Evolutionary conservation across 371 early-diverging fungal genomes (phyloP).

Genomic region (Lichtheimia ornata): DNA sequence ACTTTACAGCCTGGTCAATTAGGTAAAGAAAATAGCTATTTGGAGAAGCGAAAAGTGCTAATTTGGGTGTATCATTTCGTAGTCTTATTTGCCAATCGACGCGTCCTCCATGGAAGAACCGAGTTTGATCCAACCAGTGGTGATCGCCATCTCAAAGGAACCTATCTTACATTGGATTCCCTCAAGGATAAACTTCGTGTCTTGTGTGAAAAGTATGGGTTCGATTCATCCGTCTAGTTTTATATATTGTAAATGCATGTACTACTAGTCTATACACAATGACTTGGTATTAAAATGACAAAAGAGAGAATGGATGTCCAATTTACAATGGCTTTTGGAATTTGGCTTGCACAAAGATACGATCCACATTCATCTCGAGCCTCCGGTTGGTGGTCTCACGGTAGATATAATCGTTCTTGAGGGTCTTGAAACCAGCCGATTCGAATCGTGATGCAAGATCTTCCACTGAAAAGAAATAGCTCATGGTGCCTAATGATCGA

Average conservation of each 20-base stretch:
- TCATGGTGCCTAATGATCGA: constrained; percentile 44
- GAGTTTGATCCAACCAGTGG: constrained; percentile 77
- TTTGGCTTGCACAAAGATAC: constrained; percentile 89
- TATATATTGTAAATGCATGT: background rate
- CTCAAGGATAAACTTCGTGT: constrained; percentile 70
- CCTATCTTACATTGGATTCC: constrained; percentile 80
- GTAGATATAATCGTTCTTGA: constrained; percentile 74
- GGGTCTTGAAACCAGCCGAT: constrained; percentile 67
- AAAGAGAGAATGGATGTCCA: background rate
- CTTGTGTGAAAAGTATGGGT: constrained; percentile 31
- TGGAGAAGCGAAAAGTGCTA: background rate
- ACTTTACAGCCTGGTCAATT: constrained; percentile 76
- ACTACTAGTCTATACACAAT: background rate
- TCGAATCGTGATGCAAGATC: constrained; percentile 60
- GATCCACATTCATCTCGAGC: constrained; percentile 72
- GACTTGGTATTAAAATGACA: too few relatives aligned
- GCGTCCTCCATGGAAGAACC: constrained; percentile 83
- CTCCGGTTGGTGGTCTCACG: constrained; percentile 84
- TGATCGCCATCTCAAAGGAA: constrained; percentile 79
- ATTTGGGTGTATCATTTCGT: background rate
- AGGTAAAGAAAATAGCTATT: constrained; percentile 13
- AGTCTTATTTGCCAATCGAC: constrained; percentile 81
- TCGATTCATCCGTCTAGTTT: constrained; percentile 18
- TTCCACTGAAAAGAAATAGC: constrained; percentile 67
- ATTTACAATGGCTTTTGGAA: constrained; percentile 52